phyloP scores from a whole-genome alignment of 1,284 basidiomycete genomes.

The Ganoderma boninense region DNA sequence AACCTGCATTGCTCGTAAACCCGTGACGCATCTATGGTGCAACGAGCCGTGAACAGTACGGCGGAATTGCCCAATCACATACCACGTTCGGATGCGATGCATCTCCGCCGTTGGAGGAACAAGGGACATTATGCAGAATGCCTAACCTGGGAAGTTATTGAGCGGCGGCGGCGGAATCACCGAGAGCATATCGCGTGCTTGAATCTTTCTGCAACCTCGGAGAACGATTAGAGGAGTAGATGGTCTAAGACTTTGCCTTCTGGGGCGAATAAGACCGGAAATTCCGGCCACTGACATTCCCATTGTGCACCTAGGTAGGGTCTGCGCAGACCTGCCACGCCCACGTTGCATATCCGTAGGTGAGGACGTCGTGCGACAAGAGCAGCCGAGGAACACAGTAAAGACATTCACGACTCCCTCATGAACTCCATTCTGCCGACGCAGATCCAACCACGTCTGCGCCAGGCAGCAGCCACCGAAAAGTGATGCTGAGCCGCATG shows the following conservation, averaged over 20 bases:
- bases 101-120: background rate
- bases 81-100: background rate
- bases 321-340: background rate
- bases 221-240: background rate
- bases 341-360: background rate
- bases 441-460: conserved; percentile 66
- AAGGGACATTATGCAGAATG: background rate
- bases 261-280: background rate
- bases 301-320: background rate
- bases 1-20: background rate
- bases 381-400: too few relatives aligned
- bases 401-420: background rate
- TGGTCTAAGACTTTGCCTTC: background rate
- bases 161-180: background rate
- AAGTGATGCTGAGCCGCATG: conserved; percentile 76
- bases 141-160: background rate
- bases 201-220: background rate
- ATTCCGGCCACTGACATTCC: background rate
- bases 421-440: background rate
- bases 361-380: background rate
- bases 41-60: background rate
- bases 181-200: background rate
- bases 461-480: conserved; percentile 80
- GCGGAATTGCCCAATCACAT: background rate
- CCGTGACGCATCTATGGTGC: background rate